These are phyloP conservation scores for Symbiodinium pilosum DNA, from an alignment of 73 alveolate genomes.

Conservation along the genomic window DNA sequence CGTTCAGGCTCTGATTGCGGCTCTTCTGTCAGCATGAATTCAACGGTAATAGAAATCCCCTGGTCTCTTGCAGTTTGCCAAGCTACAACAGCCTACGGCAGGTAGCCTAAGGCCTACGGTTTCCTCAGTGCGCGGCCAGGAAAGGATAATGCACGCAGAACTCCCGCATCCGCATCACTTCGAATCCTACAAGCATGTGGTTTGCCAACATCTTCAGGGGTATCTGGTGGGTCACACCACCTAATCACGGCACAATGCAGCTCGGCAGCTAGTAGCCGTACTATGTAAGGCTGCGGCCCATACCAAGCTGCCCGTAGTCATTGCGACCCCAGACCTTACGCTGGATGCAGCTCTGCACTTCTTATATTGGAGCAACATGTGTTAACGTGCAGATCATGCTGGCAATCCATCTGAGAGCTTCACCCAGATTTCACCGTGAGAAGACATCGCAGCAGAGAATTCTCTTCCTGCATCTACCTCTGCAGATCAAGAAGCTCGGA, in stretches of 20 bases:
- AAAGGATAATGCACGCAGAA: conserved; percentile 76
- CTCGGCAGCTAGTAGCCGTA: no score
- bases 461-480: conserved; percentile 34
- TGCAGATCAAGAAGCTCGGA: no score
- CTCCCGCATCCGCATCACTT: conserved; percentile 60
- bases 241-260: background rate
- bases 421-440: conserved; percentile 85
- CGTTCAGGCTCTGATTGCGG: no score
- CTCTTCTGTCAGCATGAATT: no score
- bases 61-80: background rate
- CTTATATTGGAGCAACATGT: no score
- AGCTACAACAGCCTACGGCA: background rate
- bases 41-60: no score
- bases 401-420: background rate
- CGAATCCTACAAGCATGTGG: conserved; percentile 27
- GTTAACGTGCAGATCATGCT: no score
- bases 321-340: conserved; percentile 55
- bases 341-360: no score
- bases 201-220: background rate
- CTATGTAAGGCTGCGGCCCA: background rate
- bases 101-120: no score
- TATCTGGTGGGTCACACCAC: background rate
- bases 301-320: conserved; percentile 35
- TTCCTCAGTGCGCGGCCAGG: background rate
- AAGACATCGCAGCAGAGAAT: conserved; percentile 66